Conservation (phyloP, 331 rosid species). For the Saraca asoca region DNA sequence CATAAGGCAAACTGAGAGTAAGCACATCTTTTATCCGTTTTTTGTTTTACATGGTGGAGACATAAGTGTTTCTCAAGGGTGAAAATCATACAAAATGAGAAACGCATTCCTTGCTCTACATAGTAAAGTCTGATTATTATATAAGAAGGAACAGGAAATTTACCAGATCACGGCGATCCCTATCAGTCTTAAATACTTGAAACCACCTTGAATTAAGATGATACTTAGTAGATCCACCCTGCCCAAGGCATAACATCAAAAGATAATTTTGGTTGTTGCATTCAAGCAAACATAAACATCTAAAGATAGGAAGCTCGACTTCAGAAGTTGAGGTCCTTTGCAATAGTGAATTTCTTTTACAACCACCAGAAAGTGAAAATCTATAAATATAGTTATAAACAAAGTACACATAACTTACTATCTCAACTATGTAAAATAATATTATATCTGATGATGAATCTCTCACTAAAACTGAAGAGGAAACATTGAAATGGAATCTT, state of each 20-base stretch:
- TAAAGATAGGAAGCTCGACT: not conserved
- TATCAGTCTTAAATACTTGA: conserved; percentile 82
- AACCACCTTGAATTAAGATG: conserved; percentile 90
- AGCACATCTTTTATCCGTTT: conserved; percentile 31
- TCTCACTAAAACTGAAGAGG: not conserved
- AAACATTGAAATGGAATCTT: not conserved
- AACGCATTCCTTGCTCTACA: conserved; percentile 12
- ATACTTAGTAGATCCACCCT: conserved; percentile 94
- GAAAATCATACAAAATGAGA: conserved; percentile 1
- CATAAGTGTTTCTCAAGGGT: not conserved
- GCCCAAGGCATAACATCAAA: conserved; percentile 38
- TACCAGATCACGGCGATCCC: conserved; percentile 73
- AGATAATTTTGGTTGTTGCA: conserved; percentile 28
- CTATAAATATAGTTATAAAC: no score
- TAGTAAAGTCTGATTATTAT: not conserved
- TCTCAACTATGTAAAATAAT: conserved; percentile 1
- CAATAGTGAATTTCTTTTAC: no score
- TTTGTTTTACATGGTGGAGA: conserved; percentile 3
- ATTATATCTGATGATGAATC: conserved; percentile 17
- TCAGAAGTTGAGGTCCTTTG: no score
- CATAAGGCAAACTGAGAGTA: conserved; percentile 28
- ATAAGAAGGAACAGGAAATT: conserved; percentile 20
- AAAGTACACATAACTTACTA: conserved; percentile 1
- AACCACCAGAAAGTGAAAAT: no score
- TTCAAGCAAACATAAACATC: conserved; percentile 11